phyloP scores from a whole-genome alignment of 2,329 filamentous ascomycete genomes.

The Hypocrella siamensis region DNA sequence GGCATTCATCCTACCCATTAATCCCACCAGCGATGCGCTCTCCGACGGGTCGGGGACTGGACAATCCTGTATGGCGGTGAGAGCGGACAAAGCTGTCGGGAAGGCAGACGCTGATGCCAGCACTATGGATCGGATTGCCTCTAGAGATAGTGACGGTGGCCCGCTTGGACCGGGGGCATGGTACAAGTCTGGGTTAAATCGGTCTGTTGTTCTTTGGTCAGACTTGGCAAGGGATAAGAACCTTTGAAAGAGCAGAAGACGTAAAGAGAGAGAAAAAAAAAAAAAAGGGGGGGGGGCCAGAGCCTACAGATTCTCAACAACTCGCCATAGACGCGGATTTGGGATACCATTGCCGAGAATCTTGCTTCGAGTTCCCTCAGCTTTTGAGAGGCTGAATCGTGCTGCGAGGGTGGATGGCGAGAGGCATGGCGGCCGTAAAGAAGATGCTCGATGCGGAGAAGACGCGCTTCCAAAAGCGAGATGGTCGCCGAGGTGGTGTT shows the following conservation, averaged over 20 bases:
- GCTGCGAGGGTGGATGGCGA: constrained; percentile 15
- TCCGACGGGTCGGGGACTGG: constrained; percentile 39
- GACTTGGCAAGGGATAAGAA: too few relatives aligned
- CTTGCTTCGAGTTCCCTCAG: constrained; percentile 37
- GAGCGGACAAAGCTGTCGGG: constrained; percentile 37
- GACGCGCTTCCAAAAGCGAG: constrained; percentile 40
- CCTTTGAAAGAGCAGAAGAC: too few relatives aligned
- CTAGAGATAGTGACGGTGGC: constrained; percentile 34
- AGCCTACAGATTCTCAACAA: constrained; percentile 44
- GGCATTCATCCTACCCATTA: constrained; percentile 46
- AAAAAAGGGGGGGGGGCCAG: too few relatives aligned
- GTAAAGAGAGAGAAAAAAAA: too few relatives aligned
- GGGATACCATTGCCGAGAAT: constrained; percentile 32
- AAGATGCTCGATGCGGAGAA: constrained; percentile 42
- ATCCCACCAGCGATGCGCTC: constrained; percentile 38
- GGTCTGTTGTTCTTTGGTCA: too few relatives aligned
- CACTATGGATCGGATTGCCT: constrained; percentile 37
- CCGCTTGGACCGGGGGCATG: constrained; percentile 26
- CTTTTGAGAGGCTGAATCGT: constrained; percentile 24
- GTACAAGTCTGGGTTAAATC: constrained; percentile 38
- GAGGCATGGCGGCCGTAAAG: constrained; percentile 33
- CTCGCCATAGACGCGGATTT: constrained; percentile 40
- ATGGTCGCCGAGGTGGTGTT: constrained; percentile 39
- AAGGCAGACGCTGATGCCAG: constrained; percentile 40
- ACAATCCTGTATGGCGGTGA: constrained; percentile 40